Evolutionary conservation across 2,329 filamentous ascomycete species (phyloP).

Genomic region (Aureobasidium sp.): DNA sequence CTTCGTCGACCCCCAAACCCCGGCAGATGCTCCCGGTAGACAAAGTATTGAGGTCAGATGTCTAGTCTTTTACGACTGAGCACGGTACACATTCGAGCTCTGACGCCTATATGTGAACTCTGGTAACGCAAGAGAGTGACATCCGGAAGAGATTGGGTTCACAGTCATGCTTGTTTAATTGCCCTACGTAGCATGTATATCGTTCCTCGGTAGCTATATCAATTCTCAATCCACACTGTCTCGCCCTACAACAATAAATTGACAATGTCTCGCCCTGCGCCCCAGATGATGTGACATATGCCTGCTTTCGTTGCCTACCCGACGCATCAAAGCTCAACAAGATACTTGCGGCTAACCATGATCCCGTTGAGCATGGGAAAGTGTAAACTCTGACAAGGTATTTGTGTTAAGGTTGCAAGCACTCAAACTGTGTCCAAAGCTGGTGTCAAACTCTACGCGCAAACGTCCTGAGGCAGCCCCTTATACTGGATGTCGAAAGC

Average conservation of each 20-base stretch:
- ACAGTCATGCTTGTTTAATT: neutral
- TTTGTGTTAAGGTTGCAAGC: slow-evolving; percentile 2
- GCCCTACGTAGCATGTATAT: too few relatives aligned
- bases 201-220: neutral
- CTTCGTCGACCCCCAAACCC: slow-evolving; percentile 67
- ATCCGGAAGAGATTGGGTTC: neutral
- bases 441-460: neutral
- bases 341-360: too few relatives aligned
- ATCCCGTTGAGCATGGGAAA: neutral
- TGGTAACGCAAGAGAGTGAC: neutral
- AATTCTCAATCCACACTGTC: neutral
- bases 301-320: neutral
- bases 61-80: slow-evolving; percentile 55
- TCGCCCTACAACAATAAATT: neutral
- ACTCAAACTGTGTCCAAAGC: neutral
- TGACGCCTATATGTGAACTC: too few relatives aligned
- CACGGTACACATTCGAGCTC: too few relatives aligned
- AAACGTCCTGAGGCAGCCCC: neutral
- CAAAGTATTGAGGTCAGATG: slow-evolving; percentile 51
- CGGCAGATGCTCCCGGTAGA: slow-evolving; percentile 58
- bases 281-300: neutral
- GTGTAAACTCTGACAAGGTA: neutral
- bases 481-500: neutral
- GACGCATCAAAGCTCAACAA: neutral
- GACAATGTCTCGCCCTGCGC: neutral